Evolutionary conservation across 2,329 filamentous ascomycete species (phyloP), one percentile per base, ranked within the genome.

Genomic region (Botryotinia globosa): DNA sequence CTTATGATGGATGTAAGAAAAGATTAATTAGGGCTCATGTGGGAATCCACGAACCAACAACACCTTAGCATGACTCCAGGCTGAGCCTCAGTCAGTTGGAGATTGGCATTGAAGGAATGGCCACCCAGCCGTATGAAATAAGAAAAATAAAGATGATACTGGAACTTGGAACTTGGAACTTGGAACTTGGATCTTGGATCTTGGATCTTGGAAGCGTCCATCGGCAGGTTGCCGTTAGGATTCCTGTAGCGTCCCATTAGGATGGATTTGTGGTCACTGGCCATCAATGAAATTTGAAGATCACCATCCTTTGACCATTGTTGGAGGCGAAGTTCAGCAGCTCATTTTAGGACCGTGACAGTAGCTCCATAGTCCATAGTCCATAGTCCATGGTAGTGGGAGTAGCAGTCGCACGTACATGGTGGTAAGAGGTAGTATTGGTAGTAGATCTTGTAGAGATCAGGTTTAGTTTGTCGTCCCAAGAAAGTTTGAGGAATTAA

Each of bases 201-300:
- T n/a, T n/a, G n/a, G n/a, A n/a, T n/a, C n/a, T n/a, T 65, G 44
- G 44, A 48, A 7, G 32, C 22, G 44, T 65, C 25, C 63, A 18
- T 65, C 63, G 29, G 63, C 42, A 65, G 42, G 54, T 44, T 63
- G 58, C 68, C 42, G 42, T n/a, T 51, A 65, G 69, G 59, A 70
- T 70, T 37, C 29, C 42, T 63, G 42, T 56, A 70, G 32, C n/a
- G 68, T 70, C 44, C 44, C 68, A 63, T 56, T n/a, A 71, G 69
- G 69, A 65, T 62, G 48, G 44, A 16, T 44, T 44, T 71, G 69
- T 71, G 69, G 69, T 71, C 44, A 65, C 65, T 71, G 69, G 69
- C 65, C 44, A 65, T 71, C 58, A 59, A 65, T 65, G 56, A 64
- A 37, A 71, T 71, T 71, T 56, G 59, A 22, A 71, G 37, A 71